phyloP scores from a whole-genome alignment of 495 filamentous ascomycete genomes.

The Staphylotrichum longicolle region DNA sequence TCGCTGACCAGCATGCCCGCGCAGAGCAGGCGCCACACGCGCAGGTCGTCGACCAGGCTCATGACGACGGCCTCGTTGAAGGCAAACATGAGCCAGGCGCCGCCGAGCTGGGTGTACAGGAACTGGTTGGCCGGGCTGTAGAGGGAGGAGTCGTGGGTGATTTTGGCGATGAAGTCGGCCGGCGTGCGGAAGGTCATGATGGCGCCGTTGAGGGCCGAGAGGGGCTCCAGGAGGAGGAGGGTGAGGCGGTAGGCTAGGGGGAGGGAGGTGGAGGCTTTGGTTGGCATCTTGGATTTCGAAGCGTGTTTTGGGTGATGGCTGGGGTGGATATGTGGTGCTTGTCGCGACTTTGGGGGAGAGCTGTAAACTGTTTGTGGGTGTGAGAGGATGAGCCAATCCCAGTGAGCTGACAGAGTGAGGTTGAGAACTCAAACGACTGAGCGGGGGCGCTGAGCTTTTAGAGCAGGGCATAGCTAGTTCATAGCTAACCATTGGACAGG shows the following conservation, averaged over 20 bases:
- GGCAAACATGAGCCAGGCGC: conserved; percentile 54
- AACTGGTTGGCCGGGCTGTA: conserved; percentile 18
- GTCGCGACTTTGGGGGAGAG: no score
- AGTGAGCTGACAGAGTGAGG: no score
- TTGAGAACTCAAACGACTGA: no score
- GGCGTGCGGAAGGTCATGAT: conserved; percentile 46
- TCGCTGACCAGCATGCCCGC: conserved; percentile 34
- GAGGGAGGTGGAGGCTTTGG: conserved; percentile 25
- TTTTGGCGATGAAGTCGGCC: conserved; percentile 32
- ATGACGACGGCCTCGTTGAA: conserved; percentile 59
- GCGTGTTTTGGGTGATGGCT: no score
- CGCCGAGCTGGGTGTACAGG: conserved; percentile 51
- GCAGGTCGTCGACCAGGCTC: conserved; percentile 48
- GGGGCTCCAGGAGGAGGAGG: conserved; percentile 59
- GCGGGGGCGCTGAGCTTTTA: no score
- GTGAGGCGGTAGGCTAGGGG: conserved; percentile 47
- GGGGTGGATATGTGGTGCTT: no score
- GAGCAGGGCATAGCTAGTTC: no score
- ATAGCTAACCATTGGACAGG: no score
- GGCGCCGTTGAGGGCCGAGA: conserved; percentile 33
- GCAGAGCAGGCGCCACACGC: conserved; percentile 49
- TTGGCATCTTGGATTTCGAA: no score
- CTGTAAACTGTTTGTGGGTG: no score
- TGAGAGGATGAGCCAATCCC: no score
- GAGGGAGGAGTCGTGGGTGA: conserved; percentile 22